These are phyloP conservation scores for Psilocybe sp. DNA, from an alignment of 768 basidiomycete genomes.

Conservation along the genomic window DNA sequence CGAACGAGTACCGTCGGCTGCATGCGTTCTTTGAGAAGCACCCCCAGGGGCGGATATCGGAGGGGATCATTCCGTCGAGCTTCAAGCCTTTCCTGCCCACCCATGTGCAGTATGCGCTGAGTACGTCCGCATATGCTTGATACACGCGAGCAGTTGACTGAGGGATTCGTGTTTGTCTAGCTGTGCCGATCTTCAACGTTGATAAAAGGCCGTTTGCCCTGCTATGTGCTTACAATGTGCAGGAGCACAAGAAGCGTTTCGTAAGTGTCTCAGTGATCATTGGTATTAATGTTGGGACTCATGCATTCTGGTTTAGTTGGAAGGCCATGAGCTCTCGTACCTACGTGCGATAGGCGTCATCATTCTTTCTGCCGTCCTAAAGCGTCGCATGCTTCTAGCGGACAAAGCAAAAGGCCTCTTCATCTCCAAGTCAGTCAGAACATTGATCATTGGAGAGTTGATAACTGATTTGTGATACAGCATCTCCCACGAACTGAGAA, in stretches of 20 bases:
- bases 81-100: constrained; percentile 80
- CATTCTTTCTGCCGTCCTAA: constrained; percentile 88
- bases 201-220: constrained; percentile 91
- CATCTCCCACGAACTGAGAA: constrained; percentile 88
- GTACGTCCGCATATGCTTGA: constrained; percentile 41
- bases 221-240: constrained; percentile 87
- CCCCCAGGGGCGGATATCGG: constrained; percentile 86
- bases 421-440: constrained; percentile 70
- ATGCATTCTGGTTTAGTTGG: constrained; percentile 48
- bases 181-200: constrained; percentile 90
- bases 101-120: constrained; percentile 83
- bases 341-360: constrained; percentile 92
- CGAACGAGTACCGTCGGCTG: constrained; percentile 73
- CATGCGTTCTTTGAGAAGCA: constrained; percentile 74
- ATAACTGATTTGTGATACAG: constrained; percentile 30
- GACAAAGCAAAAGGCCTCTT: constrained; percentile 93
- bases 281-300: neutral
- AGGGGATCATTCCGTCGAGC: constrained; percentile 81
- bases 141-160: neutral
- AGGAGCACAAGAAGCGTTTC: constrained; percentile 76
- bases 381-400: constrained; percentile 89
- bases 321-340: constrained; percentile 89
- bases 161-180: constrained; percentile 35
- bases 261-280: constrained; percentile 36
- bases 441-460: neutral